Percentiles rank a stretch among this genome's conserved stretches.
Conservation (phyloP, 1,284 basidiomycete species). For the Pterulicium gracile region DNA sequence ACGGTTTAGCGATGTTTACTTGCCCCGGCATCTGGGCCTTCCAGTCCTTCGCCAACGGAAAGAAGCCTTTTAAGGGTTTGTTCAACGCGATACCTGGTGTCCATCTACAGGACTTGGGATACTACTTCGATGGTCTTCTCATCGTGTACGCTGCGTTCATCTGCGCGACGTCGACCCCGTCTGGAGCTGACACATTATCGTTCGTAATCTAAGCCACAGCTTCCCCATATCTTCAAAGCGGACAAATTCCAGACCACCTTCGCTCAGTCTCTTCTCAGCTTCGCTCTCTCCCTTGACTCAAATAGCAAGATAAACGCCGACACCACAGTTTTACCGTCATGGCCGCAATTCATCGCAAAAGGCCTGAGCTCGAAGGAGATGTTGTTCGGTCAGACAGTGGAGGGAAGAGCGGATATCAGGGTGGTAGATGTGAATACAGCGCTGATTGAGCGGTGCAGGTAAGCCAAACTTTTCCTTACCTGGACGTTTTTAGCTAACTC, state of each 20-base stretch:
- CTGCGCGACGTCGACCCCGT: no score
- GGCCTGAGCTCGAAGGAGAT: neutral
- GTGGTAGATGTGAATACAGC: neutral
- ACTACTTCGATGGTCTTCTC: neutral
- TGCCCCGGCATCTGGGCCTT: slow-evolving; percentile 12
- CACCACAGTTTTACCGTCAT: slow-evolving; percentile 9
- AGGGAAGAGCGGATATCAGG: neutral
- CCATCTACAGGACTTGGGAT: neutral
- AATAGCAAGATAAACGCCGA: slow-evolving; percentile 10
- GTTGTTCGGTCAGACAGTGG: neutral
- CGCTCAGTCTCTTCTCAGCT: slow-evolving; percentile 11
- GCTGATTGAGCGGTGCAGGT: neutral
- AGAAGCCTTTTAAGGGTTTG: neutral
- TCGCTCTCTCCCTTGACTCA: slow-evolving; percentile 11
- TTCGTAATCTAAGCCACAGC: slow-evolving; percentile 1
- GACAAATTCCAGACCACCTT: slow-evolving; percentile 11
- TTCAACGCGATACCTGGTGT: neutral
- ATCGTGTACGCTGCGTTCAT: no score
- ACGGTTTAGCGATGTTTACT: slow-evolving; percentile 11
- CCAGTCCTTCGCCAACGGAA: slow-evolving; percentile 7
- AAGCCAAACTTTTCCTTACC: neutral
- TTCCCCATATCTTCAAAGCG: slow-evolving; percentile 9
- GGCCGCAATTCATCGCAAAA: slow-evolving; percentile 4
- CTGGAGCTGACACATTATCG: no score
- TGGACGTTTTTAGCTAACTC: no score